Evolutionary conservation across 257 asterid genomes (phyloP).

Genomic region (Solanum tarijense): DNA sequence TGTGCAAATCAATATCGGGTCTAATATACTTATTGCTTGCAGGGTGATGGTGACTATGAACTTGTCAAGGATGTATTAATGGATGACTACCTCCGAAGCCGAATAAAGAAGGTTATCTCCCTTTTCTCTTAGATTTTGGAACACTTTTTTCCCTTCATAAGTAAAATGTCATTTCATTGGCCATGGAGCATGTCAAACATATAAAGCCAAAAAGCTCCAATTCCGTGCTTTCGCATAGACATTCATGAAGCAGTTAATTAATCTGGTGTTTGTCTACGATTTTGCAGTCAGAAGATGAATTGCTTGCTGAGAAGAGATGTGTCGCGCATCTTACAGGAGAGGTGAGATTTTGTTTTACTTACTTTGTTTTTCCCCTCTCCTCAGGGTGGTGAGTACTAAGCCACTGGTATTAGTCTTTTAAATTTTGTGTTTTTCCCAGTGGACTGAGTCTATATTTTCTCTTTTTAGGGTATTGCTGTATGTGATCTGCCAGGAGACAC

Average conservation of each 20-base stretch:
- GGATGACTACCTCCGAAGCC: constrained; percentile 68
- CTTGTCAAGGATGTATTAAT: constrained; percentile 65
- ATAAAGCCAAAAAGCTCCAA: background rate
- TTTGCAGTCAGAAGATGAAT: constrained; percentile 84
- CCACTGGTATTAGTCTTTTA: background rate
- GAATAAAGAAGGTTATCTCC: constrained; percentile 54
- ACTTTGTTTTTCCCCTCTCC: background rate
- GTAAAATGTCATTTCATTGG: background rate
- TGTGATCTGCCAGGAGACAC: constrained; percentile 95
- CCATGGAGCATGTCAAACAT: background rate
- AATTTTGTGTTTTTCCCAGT: background rate
- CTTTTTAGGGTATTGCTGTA: constrained; percentile 62
- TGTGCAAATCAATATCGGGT: background rate
- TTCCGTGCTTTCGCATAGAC: background rate
- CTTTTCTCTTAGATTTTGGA: background rate
- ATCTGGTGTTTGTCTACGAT: background rate
- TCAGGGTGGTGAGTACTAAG: background rate
- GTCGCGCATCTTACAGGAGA: constrained; percentile 98
- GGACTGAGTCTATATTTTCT: background rate
- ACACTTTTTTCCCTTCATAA: background rate
- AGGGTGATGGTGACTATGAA: constrained; percentile 95
- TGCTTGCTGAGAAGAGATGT: constrained; percentile 89
- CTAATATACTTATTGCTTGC: background rate
- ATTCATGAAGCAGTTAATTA: background rate
- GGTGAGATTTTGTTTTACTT: constrained; percentile 21